Conservation (phyloP, 371 early-diverging fungal species). For the Actinomucor elegans region DNA sequence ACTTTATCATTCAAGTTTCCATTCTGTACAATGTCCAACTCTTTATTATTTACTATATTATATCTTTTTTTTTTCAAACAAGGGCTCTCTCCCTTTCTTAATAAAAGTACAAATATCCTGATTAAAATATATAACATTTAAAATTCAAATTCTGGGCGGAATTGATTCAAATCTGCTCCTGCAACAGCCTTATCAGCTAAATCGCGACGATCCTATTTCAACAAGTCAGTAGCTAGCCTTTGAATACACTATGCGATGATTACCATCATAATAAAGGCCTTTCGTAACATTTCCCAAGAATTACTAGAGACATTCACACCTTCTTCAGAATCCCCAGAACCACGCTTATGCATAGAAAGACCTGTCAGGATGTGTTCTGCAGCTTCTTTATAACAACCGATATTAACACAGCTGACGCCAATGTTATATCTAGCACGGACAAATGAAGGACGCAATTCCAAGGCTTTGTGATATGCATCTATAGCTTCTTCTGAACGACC, state of each 20-base stretch:
- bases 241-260: neutral
- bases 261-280: slow-evolving; percentile 67
- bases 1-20: too few species aligned
- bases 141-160: slow-evolving; percentile 65
- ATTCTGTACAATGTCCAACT: too few species aligned
- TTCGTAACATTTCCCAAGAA: slow-evolving; percentile 65
- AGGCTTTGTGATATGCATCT: slow-evolving; percentile 92
- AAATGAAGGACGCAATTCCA: slow-evolving; percentile 92
- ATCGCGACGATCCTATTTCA: slow-evolving; percentile 50
- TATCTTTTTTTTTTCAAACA: too few species aligned
- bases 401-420: slow-evolving; percentile 90
- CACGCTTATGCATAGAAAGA: slow-evolving; percentile 76
- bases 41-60: too few species aligned
- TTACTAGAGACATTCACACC: slow-evolving; percentile 65
- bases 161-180: slow-evolving; percentile 61
- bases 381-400: slow-evolving; percentile 91
- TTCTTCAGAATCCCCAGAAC: slow-evolving; percentile 46
- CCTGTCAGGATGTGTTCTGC: slow-evolving; percentile 92
- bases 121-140: slow-evolving; percentile 18
- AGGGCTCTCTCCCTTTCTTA: neutral
- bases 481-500: slow-evolving; percentile 81
- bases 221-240: neutral
- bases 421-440: slow-evolving; percentile 96
- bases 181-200: slow-evolving; percentile 60
- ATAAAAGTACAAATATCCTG: neutral